A percentile compares a stretch with the other conserved stretches of the same genome.
Evolutionary conservation across 768 basidiomycete species (phyloP).

Genomic region (Boletus fagicola): DNA sequence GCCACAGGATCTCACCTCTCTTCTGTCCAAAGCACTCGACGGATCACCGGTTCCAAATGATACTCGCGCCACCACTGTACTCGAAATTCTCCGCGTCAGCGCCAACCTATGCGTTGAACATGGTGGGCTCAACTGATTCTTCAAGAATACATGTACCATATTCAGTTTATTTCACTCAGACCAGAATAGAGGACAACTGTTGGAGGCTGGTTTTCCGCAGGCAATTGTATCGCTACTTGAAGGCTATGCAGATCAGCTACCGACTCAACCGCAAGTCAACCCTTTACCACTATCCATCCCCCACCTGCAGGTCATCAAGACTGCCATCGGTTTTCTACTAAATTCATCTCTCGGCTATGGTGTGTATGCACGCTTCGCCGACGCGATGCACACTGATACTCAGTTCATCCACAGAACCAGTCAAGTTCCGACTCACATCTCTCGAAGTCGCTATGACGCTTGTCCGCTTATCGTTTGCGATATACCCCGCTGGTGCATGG

Average conservation of each 20-base stretch:
- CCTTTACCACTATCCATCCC: conserved; percentile 54
- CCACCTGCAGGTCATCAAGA: conserved; percentile 73
- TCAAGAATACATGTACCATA: conserved; percentile 4
- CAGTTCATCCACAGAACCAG: conserved; percentile 51
- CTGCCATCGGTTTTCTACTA: conserved; percentile 73
- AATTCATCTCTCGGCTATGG: conserved; percentile 79
- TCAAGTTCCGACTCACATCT: conserved; percentile 64
- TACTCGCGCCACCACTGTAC: conserved; percentile 49
- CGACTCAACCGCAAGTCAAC: conserved; percentile 34
- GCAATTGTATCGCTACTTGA: conserved; percentile 65
- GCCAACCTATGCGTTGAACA: conserved; percentile 88
- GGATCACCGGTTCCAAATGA: conserved; percentile 46
- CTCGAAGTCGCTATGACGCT: conserved; percentile 68
- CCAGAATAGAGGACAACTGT: conserved; percentile 66
- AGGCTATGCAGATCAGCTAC: conserved; percentile 53
- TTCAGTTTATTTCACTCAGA: conserved; percentile 42
- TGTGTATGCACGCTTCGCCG: conserved; percentile 32
- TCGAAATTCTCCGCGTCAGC: conserved; percentile 72
- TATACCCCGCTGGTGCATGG: conserved; percentile 80
- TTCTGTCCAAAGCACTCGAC: conserved; percentile 56
- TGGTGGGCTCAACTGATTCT: conserved; percentile 40
- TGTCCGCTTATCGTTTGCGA: conserved; percentile 59
- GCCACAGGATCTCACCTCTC: conserved; percentile 60
- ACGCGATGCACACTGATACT: conserved; percentile 2
- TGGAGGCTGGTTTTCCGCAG: conserved; percentile 71